These are phyloP conservation scores for Phoma sp. DNA, from an alignment of 2,329 filamentous ascomycete species.

Conservation along the genomic window DNA sequence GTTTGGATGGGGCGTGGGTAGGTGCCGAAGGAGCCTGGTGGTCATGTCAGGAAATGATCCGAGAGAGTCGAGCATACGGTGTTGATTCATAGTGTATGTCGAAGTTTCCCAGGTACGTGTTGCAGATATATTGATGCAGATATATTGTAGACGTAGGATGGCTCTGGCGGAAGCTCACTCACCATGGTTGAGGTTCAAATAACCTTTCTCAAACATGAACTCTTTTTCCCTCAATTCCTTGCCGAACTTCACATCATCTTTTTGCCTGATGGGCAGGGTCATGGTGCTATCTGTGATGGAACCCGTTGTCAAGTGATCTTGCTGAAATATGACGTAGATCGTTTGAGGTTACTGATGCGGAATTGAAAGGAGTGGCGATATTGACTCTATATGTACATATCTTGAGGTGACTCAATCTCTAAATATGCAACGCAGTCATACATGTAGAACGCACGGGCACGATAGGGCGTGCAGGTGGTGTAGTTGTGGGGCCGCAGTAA, in stretches of 20 bases:
- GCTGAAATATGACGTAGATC: not conserved
- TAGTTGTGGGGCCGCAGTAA: not conserved
- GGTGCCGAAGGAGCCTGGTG: conserved; percentile 75
- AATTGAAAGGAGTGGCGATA: not conserved
- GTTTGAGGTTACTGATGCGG: too few species aligned
- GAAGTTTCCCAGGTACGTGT: too few species aligned
- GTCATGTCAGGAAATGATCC: not conserved
- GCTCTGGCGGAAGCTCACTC: conserved; percentile 21
- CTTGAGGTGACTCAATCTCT: not conserved
- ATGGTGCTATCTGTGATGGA: not conserved
- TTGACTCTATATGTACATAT: not conserved
- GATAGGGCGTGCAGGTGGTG: conserved; percentile 15
- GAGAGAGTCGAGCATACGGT: too few species aligned
- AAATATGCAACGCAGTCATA: conserved; percentile 7
- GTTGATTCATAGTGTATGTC: too few species aligned
- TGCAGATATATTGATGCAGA: too few species aligned
- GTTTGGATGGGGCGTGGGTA: conserved; percentile 68
- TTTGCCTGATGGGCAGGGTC: conserved; percentile 22
- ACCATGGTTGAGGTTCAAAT: conserved; percentile 81
- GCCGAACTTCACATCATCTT: conserved; percentile 53
- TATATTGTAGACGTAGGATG: too few species aligned
- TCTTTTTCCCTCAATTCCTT: conserved; percentile 62
- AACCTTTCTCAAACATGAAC: conserved; percentile 73
- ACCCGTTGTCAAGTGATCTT: not conserved
- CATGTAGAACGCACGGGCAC: conserved; percentile 1